Conservation (phyloP, 768 basidiomycete genomes). For the Agrocybe pediades region DNA sequence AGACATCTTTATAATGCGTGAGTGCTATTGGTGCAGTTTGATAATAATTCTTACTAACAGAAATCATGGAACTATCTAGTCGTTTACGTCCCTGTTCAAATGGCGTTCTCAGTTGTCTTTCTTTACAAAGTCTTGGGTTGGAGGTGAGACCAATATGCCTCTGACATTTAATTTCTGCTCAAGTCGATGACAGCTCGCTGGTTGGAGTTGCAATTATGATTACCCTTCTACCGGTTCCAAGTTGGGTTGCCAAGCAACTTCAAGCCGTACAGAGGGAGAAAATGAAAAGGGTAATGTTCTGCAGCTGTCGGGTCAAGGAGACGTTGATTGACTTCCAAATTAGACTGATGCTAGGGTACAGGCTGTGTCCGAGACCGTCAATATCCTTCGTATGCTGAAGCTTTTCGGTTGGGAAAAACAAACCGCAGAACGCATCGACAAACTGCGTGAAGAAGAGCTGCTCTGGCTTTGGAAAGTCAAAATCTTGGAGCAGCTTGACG, state of each 20-base stretch:
- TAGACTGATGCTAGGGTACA: conserved; percentile 60
- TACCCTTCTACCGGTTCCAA: conserved; percentile 58
- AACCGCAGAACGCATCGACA: conserved; percentile 50
- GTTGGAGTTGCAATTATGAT: conserved; percentile 57
- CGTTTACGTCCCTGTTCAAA: conserved; percentile 42
- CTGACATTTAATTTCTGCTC: background rate
- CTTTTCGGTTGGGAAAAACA: conserved; percentile 70
- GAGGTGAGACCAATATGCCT: conserved; percentile 33
- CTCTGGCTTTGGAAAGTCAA: conserved; percentile 23
- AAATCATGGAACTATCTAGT: too few species aligned
- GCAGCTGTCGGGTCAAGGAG: background rate
- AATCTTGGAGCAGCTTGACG: conserved; percentile 10
- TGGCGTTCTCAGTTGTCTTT: conserved; percentile 41
- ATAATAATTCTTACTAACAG: conserved; percentile 3
- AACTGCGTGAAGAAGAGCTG: conserved; percentile 66
- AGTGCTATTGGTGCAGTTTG: background rate
- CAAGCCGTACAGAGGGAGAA: conserved; percentile 46
- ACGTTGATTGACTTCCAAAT: background rate
- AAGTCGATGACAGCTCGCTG: conserved; percentile 37
- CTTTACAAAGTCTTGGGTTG: conserved; percentile 48
- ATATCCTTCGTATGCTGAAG: conserved; percentile 68
- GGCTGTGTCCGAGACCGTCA: conserved; percentile 59
- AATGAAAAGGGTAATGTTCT: conserved; percentile 42
- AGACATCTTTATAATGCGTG: conserved; percentile 19
- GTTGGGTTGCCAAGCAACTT: conserved; percentile 49